A percentile compares a stretch with the other conserved stretches of the same genome.
Evolutionary conservation across 23 red algal genomes (phyloP).

Genomic region (Chondrus crispus): DNA sequence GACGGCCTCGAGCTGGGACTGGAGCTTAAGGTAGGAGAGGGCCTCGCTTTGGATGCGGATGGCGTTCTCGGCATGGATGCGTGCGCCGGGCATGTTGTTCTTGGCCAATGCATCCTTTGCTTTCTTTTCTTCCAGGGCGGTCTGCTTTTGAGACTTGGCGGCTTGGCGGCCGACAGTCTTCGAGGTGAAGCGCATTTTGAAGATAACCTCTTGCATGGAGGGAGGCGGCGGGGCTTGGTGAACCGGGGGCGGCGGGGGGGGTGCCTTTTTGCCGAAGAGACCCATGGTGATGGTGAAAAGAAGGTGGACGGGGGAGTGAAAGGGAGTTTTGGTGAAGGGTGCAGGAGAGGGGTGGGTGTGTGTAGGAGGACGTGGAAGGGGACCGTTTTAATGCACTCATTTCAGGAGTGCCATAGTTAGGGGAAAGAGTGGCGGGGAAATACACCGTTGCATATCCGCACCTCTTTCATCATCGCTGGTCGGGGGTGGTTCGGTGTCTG

Average conservation of each 20-base stretch:
- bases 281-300: slow-evolving; percentile 18
- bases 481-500: too few relatives aligned
- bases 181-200: slow-evolving; percentile 94
- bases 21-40: slow-evolving; percentile 80
- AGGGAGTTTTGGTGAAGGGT: too few relatives aligned
- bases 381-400: too few relatives aligned
- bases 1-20: slow-evolving; percentile 85
- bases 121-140: slow-evolving; percentile 78
- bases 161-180: slow-evolving; percentile 84
- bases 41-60: slow-evolving; percentile 80
- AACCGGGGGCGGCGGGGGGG: slow-evolving; percentile 40
- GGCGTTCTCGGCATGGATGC: slow-evolving; percentile 94
- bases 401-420: too few relatives aligned
- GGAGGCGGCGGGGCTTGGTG: slow-evolving; percentile 48
- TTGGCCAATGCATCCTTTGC: slow-evolving; percentile 75
- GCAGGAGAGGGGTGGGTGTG: too few relatives aligned
- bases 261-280: slow-evolving; percentile 51
- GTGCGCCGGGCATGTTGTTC: slow-evolving; percentile 86
- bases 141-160: slow-evolving; percentile 67
- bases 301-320: not conserved
- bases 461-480: too few relatives aligned
- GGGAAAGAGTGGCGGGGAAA: too few relatives aligned
- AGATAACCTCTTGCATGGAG: slow-evolving; percentile 68
- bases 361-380: too few relatives aligned
- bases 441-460: too few relatives aligned